phyloP scores from a whole-genome alignment of 768 basidiomycete species.

The Coprinellus aureogranulatus region DNA sequence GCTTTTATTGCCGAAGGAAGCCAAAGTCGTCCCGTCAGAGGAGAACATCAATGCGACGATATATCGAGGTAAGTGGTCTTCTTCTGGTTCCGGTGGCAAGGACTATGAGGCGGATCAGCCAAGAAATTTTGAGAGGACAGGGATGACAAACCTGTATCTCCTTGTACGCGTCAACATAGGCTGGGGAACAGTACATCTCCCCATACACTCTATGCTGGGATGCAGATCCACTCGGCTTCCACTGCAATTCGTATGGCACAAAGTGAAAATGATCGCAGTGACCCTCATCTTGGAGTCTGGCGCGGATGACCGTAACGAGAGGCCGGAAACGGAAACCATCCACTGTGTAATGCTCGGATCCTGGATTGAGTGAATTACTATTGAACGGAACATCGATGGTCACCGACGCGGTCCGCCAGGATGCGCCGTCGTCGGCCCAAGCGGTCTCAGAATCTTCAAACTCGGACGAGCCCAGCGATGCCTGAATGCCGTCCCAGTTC shows the following conservation, averaged over 20 bases:
- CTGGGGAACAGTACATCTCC: constrained; percentile 20
- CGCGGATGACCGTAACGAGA: constrained; percentile 22
- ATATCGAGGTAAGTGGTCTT: not conserved
- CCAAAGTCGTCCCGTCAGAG: constrained; percentile 18
- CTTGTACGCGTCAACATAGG: constrained; percentile 15
- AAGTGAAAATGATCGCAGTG: constrained; percentile 16
- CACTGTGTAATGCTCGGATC: constrained; percentile 2
- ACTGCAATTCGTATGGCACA: constrained; percentile 12
- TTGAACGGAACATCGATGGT: not conserved
- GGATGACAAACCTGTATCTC: not conserved
- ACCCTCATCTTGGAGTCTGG: constrained; percentile 16
- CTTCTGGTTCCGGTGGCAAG: not conserved
- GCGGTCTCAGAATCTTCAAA: no score
- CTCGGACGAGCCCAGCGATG: no score
- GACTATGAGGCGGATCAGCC: not conserved
- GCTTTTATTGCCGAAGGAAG: constrained; percentile 14
- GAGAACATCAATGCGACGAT: constrained; percentile 22
- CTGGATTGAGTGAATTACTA: not conserved
- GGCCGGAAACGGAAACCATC: constrained; percentile 25
- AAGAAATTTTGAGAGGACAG: not conserved
- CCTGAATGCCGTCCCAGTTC: no score
- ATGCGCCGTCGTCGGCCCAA: no score
- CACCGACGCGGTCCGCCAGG: no score
- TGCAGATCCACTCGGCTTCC: not conserved
- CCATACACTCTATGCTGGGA: constrained; percentile 10